Evolutionary conservation across 2,329 filamentous ascomycete species (phyloP).

Genomic region (Chlorencoelia australis): DNA sequence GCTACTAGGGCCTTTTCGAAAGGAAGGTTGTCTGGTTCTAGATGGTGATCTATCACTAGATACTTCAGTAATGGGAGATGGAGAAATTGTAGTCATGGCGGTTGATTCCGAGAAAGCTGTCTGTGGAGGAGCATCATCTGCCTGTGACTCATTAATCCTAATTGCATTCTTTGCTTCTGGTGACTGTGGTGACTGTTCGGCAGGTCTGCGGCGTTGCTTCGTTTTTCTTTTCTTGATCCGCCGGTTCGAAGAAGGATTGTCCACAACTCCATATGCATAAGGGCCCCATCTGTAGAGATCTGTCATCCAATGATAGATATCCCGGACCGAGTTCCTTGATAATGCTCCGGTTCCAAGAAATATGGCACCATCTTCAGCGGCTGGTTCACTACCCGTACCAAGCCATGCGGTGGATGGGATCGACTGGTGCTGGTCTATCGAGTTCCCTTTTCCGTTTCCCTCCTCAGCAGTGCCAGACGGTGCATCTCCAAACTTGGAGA

Average conservation of each 20-base stretch:
- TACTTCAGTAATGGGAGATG: too few species aligned
- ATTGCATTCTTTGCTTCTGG: too few species aligned
- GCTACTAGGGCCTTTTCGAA: slow-evolving; percentile 10
- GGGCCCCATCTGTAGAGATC: slow-evolving; percentile 77
- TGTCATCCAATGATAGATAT: slow-evolving; percentile 78
- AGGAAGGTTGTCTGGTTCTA: slow-evolving; percentile 4
- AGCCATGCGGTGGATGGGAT: slow-evolving; percentile 50
- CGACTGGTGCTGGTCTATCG: slow-evolving; percentile 14
- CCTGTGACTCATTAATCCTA: too few species aligned
- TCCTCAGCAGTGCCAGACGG: slow-evolving; percentile 24
- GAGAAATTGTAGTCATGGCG: too few species aligned
- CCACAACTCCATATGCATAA: slow-evolving; percentile 72
- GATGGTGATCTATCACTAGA: slow-evolving; percentile 1
- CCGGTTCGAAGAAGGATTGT: slow-evolving; percentile 62
- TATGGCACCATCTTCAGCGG: slow-evolving; percentile 70
- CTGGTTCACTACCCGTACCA: slow-evolving; percentile 57
- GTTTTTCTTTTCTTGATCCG: slow-evolving; percentile 30
- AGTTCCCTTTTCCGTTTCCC: slow-evolving; percentile 12
- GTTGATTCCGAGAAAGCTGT: too few species aligned
- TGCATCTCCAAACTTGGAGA: slow-evolving; percentile 65
- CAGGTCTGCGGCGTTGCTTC: slow-evolving; percentile 7
- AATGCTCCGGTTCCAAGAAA: slow-evolving; percentile 74
- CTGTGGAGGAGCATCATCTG: too few species aligned
- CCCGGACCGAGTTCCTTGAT: slow-evolving; percentile 58
- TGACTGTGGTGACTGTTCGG: too few species aligned